A percentile compares a stretch with the other conserved stretches of the same genome.
Evolutionary conservation across 345 rosid species (phyloP).

Genomic region (Populus simonii): DNA sequence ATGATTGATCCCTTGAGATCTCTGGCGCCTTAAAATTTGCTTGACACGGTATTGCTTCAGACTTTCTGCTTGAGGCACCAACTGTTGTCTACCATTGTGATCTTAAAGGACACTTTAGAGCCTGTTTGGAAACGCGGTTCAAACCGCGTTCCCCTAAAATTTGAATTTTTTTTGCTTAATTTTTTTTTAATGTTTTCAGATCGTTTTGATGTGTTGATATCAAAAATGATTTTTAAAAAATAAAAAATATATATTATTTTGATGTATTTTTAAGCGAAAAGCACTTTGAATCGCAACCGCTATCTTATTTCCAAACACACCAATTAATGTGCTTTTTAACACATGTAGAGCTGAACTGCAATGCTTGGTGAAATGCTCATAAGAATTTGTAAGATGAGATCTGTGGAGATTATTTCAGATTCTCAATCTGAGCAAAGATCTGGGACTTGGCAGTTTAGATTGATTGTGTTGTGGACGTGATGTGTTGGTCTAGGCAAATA

Average conservation of each 20-base stretch:
- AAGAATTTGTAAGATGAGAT: neutral
- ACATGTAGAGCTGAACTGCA: conserved; percentile 1
- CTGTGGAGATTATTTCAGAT: neutral
- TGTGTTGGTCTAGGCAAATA: neutral
- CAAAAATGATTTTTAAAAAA: too few relatives aligned
- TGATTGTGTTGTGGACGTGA: neutral
- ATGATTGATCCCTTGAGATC: neutral
- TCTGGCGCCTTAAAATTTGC: neutral
- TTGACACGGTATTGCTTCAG: neutral
- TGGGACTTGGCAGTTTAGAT: neutral
- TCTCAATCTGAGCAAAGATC: neutral
- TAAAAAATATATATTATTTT: too few relatives aligned
- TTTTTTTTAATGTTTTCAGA: too few relatives aligned
- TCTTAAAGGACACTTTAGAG: neutral
- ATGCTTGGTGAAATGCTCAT: neutral
- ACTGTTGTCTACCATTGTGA: neutral
- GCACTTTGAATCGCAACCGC: too few relatives aligned
- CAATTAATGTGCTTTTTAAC: neutral
- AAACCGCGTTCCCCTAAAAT: too few relatives aligned
- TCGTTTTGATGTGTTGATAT: too few relatives aligned
- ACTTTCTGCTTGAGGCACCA: neutral
- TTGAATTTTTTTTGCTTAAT: too few relatives aligned
- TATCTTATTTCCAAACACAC: too few relatives aligned
- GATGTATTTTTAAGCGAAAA: too few relatives aligned
- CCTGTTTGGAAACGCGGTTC: too few relatives aligned